These are phyloP conservation scores for Dothistroma pini DNA, from an alignment of 2,329 filamentous ascomycete genomes.

Conservation along the genomic window DNA sequence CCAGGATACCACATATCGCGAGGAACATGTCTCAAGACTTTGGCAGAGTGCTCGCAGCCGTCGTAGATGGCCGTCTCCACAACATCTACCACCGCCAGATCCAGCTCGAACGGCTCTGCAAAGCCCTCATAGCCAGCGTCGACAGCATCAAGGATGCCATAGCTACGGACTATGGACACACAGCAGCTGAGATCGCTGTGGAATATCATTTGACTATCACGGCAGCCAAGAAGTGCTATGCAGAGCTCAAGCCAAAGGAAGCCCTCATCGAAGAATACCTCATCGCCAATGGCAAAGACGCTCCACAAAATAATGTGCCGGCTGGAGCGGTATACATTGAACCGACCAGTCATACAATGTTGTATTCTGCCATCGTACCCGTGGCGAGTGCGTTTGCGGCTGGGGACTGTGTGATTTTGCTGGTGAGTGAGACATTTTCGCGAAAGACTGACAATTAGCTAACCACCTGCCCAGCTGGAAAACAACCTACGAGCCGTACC, in stretches of 20 bases:
- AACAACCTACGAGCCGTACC: conserved; percentile 40
- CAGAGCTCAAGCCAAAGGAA: conserved; percentile 38
- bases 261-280: conserved; percentile 43
- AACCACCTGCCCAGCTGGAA: conserved; percentile 39
- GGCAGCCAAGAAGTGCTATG: conserved; percentile 40
- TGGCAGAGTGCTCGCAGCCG: conserved; percentile 38
- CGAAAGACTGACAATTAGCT: too few relatives aligned
- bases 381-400: conserved; percentile 48
- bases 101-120: conserved; percentile 45
- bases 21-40: conserved; percentile 28
- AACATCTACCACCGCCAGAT: conserved; percentile 47
- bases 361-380: conserved; percentile 46
- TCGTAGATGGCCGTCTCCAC: conserved; percentile 44
- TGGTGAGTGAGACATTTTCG: too few relatives aligned
- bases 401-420: conserved; percentile 51
- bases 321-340: conserved; percentile 49
- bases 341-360: conserved; percentile 46
- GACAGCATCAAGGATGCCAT: conserved; percentile 41
- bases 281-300: conserved; percentile 41
- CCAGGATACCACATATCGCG: too few relatives aligned
- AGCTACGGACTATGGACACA: conserved; percentile 37
- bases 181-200: conserved; percentile 38
- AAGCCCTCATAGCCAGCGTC: conserved; percentile 36
- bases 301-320: conserved; percentile 33
- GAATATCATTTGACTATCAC: conserved; percentile 44